Base-by-base conservation (phyloP, 1,139 yeast species). In the Magnusiomyces clavatus region DNA sequence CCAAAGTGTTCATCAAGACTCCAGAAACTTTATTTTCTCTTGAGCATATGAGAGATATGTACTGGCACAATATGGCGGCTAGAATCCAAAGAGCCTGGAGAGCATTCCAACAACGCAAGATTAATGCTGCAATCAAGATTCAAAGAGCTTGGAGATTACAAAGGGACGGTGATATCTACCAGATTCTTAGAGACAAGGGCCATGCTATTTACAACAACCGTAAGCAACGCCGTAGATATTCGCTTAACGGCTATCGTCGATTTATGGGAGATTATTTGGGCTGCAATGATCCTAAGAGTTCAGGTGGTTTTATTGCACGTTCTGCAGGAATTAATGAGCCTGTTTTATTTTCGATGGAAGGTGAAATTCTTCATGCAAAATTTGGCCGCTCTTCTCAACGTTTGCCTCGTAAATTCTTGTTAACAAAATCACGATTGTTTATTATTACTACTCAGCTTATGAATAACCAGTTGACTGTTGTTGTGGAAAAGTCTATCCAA, bases 21-120 rank as follows among this genome's bases (percentile, higher is more conserved):
- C 99, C 99, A 6, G 98, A 94, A 65, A 92, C 98, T 0, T 75
- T 94, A 60, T 94, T 94, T 69, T 96, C 96, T 0, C 73, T 94
- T 56, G 99, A 94, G 70, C 94, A 88, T 63, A 83, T 90, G 94
- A 81, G 98, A 68, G 99, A 94, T 64, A 86, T 83, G 71, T 94
- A 89, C 67, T 94, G 98, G 98, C 94, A 89, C 65, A 88, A 87
- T 62, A 94, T 92, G 96, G 98, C 98, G 2, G 90, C 96, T 1
- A 80, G 96, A 61, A 92, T 94, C 60, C 99, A 94, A 72, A 79
- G 97, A 60, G 97, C 98, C 4, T 89, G 97, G 90, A 80, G 98
- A 72, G 76, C 87, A 60, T 87, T 85, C 65, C 71, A 83, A 56
- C 83, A 83, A 65, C 77, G 87, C 64, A 83, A 90, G 69, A 85